phyloP scores from a whole-genome alignment of 345 rosid genomes.

The Mangifera indica region DNA sequence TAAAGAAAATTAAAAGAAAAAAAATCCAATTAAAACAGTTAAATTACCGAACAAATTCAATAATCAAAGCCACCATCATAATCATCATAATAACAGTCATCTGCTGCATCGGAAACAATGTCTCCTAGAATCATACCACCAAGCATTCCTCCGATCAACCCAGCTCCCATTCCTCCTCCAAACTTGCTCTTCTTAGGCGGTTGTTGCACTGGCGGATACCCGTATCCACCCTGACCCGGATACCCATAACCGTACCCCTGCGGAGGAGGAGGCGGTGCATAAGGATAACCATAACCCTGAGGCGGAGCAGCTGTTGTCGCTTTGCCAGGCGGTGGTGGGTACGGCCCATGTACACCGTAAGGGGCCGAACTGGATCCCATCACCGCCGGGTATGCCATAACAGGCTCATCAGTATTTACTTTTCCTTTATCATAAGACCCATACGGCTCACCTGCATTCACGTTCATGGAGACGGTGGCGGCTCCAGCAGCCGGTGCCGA shows the following conservation, averaged over 20 bases:
- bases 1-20: no score
- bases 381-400: conserved; percentile 32
- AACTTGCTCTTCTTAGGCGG: conserved; percentile 51
- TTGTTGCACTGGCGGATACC: conserved; percentile 41
- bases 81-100: conserved; percentile 23
- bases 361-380: conserved; percentile 21
- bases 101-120: conserved; percentile 55
- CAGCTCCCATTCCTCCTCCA: conserved; percentile 68
- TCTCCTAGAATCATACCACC: conserved; percentile 79
- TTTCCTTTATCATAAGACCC: no score
- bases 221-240: conserved; percentile 31
- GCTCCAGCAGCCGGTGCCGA: neutral
- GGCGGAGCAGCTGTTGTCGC: conserved; percentile 27
- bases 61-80: conserved; percentile 32
- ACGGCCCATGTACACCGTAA: conserved; percentile 11
- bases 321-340: conserved; percentile 20
- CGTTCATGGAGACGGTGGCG: neutral
- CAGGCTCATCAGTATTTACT: conserved; percentile 18
- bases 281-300: conserved; percentile 32
- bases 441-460: conserved; percentile 10
- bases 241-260: conserved; percentile 5
- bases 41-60: neutral
- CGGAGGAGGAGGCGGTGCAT: conserved; percentile 30
- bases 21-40: no score
- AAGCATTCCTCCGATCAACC: conserved; percentile 67